Percentiles rank a stretch among this genome's conserved stretches.
These are phyloP conservation scores for Hortaea sp. DNA, from an alignment of 2,329 filamentous ascomycete species.

Conservation along the genomic window DNA sequence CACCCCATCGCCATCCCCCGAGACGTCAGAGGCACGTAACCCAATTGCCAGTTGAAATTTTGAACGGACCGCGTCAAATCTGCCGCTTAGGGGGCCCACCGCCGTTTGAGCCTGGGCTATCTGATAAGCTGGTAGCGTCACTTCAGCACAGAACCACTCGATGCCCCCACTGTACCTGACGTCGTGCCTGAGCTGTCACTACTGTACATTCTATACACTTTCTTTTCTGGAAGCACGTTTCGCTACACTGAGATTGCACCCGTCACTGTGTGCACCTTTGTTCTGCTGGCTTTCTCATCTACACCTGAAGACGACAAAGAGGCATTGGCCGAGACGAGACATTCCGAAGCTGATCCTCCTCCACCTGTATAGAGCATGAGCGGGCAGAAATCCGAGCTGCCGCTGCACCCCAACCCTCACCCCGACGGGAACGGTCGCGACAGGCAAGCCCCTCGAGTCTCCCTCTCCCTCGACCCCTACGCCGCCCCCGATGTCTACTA, in stretches of 20 bases:
- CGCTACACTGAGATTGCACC: too few species aligned
- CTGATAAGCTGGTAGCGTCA: background rate
- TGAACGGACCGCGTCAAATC: background rate
- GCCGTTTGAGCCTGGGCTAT: constrained; percentile 1
- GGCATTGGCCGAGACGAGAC: background rate
- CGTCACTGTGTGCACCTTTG: too few species aligned
- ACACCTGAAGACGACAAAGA: background rate
- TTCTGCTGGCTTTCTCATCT: too few species aligned
- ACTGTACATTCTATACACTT: background rate
- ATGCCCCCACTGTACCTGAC: background rate
- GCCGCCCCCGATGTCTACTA: constrained; percentile 52
- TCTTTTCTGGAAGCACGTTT: too few species aligned
- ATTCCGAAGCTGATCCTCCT: background rate
- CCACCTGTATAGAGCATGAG: constrained; percentile 20
- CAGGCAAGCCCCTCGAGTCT: constrained; percentile 4
- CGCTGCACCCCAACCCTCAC: constrained; percentile 10
- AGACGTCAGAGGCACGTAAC: background rate
- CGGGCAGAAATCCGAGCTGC: constrained; percentile 23
- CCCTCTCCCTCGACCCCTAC: constrained; percentile 42
- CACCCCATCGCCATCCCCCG: background rate
- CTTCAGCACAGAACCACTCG: background rate
- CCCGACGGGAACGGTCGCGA: background rate
- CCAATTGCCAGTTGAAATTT: background rate
- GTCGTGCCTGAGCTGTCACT: background rate
- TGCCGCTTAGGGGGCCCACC: background rate